Conservation (phyloP, 495 filamentous ascomycete genomes). For the Tuber microsphaerosporum region DNA sequence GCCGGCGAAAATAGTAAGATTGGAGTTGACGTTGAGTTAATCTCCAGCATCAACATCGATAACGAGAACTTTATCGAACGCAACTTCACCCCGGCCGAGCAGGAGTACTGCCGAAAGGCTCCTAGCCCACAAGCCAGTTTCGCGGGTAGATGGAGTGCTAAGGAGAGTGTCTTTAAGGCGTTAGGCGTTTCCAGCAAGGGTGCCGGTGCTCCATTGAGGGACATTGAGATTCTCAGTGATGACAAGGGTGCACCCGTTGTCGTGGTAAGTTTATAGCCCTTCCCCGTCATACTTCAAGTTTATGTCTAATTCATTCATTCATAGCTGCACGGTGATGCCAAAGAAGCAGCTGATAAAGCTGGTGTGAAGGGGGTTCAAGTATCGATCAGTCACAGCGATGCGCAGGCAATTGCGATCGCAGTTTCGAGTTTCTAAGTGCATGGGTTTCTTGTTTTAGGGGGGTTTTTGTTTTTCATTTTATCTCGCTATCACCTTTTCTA, state of each 20-base stretch:
- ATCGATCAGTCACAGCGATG: conserved; percentile 89
- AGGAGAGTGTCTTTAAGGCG: conserved; percentile 97
- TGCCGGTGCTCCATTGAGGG: conserved; percentile 79
- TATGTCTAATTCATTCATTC: conserved; percentile 45
- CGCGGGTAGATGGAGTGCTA: conserved; percentile 90
- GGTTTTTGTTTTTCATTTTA: not conserved
- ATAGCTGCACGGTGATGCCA: conserved; percentile 77
- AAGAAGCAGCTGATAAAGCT: conserved; percentile 68
- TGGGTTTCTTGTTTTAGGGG: not conserved
- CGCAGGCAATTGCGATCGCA: conserved; percentile 86
- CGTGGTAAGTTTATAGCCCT: conserved; percentile 52
- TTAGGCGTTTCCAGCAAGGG: conserved; percentile 82
- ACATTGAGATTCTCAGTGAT: conserved; percentile 84
- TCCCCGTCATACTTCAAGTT: not conserved
- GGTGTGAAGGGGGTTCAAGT: conserved; percentile 81
- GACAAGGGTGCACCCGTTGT: conserved; percentile 75
- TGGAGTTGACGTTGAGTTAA: conserved; percentile 84
- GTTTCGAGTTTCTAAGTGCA: conserved; percentile 28
- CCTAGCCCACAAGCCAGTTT: conserved; percentile 73
- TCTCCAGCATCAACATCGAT: conserved; percentile 75
- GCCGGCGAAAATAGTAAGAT: conserved; percentile 68
- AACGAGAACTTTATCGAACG: conserved; percentile 91
- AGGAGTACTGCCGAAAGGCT: conserved; percentile 75
- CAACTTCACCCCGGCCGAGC: conserved; percentile 81
- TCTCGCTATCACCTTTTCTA: not conserved